Evolutionary conservation across 208 protist genomes (phyloP).

Genomic region (Trichomonas gallinae): DNA sequence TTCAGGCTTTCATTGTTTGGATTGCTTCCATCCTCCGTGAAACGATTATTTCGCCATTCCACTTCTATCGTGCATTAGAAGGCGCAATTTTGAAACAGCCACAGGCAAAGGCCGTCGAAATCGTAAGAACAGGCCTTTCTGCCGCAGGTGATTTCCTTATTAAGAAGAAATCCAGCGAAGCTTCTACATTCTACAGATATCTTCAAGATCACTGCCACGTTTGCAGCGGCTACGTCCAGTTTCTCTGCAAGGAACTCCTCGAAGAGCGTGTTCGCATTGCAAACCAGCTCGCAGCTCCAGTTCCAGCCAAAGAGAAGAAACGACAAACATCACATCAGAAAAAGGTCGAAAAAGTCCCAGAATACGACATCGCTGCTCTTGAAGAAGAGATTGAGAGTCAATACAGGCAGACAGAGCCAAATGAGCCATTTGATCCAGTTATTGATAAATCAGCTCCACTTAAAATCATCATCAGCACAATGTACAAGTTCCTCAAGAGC

Average conservation of each 20-base stretch:
- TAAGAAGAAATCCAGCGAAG: neutral
- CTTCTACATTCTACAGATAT: neutral
- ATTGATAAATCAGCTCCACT: neutral
- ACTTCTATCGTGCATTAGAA: neutral
- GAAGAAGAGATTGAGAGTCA: neutral
- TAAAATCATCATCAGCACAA: neutral
- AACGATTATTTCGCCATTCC: neutral
- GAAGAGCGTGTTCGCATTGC: neutral
- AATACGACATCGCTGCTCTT: neutral
- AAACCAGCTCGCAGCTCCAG: neutral
- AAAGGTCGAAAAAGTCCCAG: neutral
- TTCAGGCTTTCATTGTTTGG: neutral
- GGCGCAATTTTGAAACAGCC: neutral
- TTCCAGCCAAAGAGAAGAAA: neutral
- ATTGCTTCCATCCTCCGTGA: neutral
- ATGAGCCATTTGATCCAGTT: neutral
- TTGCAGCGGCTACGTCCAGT: neutral
- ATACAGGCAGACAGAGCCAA: neutral
- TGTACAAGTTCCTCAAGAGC: neutral
- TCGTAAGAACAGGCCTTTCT: neutral
- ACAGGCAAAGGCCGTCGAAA: neutral
- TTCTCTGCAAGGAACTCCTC: neutral
- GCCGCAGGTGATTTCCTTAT: neutral
- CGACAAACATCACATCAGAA: neutral
- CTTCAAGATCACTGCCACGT: neutral